Percentiles rank a stretch among this genome's conserved stretches.
These are phyloP conservation scores for Populus ilicifolia DNA, from an alignment of 345 rosid genomes.

Conservation along the genomic window DNA sequence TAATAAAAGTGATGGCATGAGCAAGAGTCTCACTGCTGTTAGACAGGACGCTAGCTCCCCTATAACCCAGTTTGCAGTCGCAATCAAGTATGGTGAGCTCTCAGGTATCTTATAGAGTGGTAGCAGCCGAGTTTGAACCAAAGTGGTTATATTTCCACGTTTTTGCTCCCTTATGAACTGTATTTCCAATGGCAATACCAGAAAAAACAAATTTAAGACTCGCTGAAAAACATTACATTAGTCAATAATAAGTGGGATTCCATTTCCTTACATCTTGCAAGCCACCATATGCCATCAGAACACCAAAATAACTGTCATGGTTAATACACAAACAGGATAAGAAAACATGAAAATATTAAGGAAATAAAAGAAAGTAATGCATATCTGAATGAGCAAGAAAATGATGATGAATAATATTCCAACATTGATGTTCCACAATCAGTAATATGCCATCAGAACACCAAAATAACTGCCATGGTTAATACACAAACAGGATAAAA, in stretches of 20 bases:
- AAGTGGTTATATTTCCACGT: slow-evolving; percentile 46
- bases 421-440: background rate
- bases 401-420: background rate
- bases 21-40: slow-evolving; percentile 50
- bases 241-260: slow-evolving; percentile 14
- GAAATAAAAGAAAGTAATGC: background rate
- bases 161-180: slow-evolving; percentile 76
- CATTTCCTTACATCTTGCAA: slow-evolving; percentile 77
- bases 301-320: slow-evolving; percentile 72
- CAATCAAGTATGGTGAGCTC: slow-evolving; percentile 65
- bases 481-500: slow-evolving; percentile 26
- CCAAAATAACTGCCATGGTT: slow-evolving; percentile 68
- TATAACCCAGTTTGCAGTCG: slow-evolving; percentile 80
- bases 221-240: background rate
- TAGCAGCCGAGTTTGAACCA: slow-evolving; percentile 55
- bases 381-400: background rate
- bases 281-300: slow-evolving; percentile 80
- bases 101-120: slow-evolving; percentile 50
- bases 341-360: slow-evolving; percentile 2
- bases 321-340: slow-evolving; percentile 23
- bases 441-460: slow-evolving; percentile 63
- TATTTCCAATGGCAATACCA: slow-evolving; percentile 3
- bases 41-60: slow-evolving; percentile 80
- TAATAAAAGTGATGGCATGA: slow-evolving; percentile 8
- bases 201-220: background rate